These are phyloP conservation scores for Cryptococcus sp. DNA, from an alignment of 1,284 basidiomycete species.

Conservation along the genomic window DNA sequence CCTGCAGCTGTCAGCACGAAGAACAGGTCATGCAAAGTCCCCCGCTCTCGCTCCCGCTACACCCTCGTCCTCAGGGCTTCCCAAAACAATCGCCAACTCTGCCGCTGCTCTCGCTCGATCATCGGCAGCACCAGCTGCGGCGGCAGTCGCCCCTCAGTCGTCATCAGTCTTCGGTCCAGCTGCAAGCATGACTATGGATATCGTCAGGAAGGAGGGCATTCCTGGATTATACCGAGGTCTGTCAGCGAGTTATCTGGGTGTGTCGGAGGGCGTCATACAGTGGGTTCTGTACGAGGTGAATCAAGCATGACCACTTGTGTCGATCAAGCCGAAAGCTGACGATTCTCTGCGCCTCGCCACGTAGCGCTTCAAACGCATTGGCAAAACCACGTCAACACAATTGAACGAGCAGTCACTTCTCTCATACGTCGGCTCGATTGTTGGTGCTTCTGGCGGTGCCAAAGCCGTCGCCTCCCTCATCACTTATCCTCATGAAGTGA, in stretches of 20 bases:
- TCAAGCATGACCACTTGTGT: neutral
- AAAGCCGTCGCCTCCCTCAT: slow-evolving; percentile 91
- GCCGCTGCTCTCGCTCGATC: slow-evolving; percentile 24
- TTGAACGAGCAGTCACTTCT: slow-evolving; percentile 66
- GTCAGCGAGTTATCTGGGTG: slow-evolving; percentile 91
- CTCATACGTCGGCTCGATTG: slow-evolving; percentile 64
- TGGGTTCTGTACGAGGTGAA: slow-evolving; percentile 89
- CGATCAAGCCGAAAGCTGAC: slow-evolving; percentile 1
- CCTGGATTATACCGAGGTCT: slow-evolving; percentile 92
- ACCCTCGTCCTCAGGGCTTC: slow-evolving; percentile 17
- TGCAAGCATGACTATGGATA: slow-evolving; percentile 64
- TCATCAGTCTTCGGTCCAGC: slow-evolving; percentile 23
- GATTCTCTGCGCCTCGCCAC: neutral
- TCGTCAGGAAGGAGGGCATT: slow-evolving; percentile 78
- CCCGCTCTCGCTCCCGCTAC: slow-evolving; percentile 5
- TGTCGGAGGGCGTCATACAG: slow-evolving; percentile 95
- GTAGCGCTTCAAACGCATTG: slow-evolving; percentile 46
- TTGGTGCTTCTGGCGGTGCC: slow-evolving; percentile 87
- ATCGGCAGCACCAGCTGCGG: slow-evolving; percentile 13
- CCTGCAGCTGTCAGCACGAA: slow-evolving; percentile 63
- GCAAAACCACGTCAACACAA: slow-evolving; percentile 19
- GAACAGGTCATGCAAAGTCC: slow-evolving; percentile 19
- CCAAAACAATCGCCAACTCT: slow-evolving; percentile 33
- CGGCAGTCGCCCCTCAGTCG: slow-evolving; percentile 13
- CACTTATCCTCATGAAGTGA: slow-evolving; percentile 95